These are phyloP conservation scores for Zostera marina DNA, from an alignment of 116 monocot species.

Conservation along the genomic window DNA sequence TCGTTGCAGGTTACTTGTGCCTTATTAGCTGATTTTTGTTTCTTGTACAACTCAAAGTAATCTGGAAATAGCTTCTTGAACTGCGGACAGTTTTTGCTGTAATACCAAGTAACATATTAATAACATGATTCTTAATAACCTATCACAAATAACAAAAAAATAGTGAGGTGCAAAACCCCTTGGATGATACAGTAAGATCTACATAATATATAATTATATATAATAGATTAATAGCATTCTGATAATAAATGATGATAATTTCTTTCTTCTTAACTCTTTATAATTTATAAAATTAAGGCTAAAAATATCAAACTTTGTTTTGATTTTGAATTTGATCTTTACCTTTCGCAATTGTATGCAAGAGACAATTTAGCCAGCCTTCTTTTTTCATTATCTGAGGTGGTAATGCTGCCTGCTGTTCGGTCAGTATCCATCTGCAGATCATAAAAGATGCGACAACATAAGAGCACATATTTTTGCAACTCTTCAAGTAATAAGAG, in stretches of 20 bases:
- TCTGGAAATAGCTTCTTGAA: constrained; percentile 94
- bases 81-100: constrained; percentile 83
- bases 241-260: too few species aligned
- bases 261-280: too few species aligned
- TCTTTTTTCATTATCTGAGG: constrained; percentile 61
- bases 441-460: not conserved
- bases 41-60: constrained; percentile 63
- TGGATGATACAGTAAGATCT: too few species aligned
- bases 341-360: constrained; percentile 95
- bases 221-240: too few species aligned
- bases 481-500: too few species aligned
- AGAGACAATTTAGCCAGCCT: constrained; percentile 70
- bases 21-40: constrained; percentile 11
- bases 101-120: not conserved
- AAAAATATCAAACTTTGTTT: too few species aligned
- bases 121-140: not conserved
- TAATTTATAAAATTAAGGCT: too few species aligned
- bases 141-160: not conserved
- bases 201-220: too few species aligned
- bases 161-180: too few species aligned
- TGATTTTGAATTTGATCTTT: too few species aligned
- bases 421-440: constrained; percentile 83
- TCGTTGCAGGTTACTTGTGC: constrained; percentile 8
- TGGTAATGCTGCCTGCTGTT: constrained; percentile 84
- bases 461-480: not conserved